Evolutionary conservation across 148 eudicot species (phyloP).

Genomic region (Amaranthus hypochondriacus): DNA sequence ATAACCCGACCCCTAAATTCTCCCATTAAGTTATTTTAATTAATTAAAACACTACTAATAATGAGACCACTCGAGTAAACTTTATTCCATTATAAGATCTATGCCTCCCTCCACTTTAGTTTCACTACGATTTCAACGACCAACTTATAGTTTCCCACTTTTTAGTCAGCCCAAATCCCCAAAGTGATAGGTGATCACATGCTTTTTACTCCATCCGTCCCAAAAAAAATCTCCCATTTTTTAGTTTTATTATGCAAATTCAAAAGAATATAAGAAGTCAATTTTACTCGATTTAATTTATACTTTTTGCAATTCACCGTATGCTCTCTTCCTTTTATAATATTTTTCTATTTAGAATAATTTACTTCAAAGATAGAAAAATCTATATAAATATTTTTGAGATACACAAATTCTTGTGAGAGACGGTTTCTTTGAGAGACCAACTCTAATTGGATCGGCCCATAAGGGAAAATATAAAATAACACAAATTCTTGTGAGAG

Average conservation of each 20-base stretch:
- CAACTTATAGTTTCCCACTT: conserved; percentile 21
- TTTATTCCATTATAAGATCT: conserved; percentile 14
- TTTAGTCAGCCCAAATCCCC: conserved; percentile 11
- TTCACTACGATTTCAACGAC: conserved; percentile 9
- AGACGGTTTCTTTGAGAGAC: too few relatives aligned
- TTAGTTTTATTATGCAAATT: background rate
- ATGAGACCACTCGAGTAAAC: conserved; percentile 4
- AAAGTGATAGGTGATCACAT: background rate
- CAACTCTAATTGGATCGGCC: too few relatives aligned
- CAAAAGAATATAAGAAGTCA: too few relatives aligned
- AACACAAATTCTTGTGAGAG: too few relatives aligned
- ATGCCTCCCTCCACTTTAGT: conserved; percentile 2
- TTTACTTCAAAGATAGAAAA: too few relatives aligned
- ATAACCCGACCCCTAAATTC: conserved; percentile 3
- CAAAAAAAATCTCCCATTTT: background rate
- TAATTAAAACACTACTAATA: background rate
- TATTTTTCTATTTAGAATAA: too few relatives aligned
- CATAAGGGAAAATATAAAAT: too few relatives aligned
- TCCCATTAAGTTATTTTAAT: background rate
- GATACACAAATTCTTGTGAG: too few relatives aligned
- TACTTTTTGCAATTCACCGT: too few relatives aligned
- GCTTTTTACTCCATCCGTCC: background rate
- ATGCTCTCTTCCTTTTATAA: too few relatives aligned
- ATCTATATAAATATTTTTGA: too few relatives aligned
- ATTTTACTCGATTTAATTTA: too few relatives aligned